These are phyloP conservation scores for Graphilbum ipis-grandicollis DNA, from an alignment of 2,329 filamentous ascomycete species.

Conservation along the genomic window DNA sequence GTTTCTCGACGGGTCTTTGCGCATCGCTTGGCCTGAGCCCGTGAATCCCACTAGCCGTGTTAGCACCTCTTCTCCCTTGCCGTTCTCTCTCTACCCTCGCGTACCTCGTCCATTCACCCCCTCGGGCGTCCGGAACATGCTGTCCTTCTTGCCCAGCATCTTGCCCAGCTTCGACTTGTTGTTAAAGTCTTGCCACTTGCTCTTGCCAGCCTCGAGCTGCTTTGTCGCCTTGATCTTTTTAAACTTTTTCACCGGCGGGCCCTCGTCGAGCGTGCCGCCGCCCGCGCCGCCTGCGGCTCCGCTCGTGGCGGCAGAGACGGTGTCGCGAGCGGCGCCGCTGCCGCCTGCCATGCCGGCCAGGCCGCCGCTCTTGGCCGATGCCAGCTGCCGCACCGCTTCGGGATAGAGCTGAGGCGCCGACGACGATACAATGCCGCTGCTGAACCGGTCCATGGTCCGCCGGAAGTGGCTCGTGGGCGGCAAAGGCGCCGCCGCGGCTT, in stretches of 20 bases:
- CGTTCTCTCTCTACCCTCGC: too few relatives aligned
- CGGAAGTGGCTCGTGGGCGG: not conserved
- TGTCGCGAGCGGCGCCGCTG: constrained; percentile 30
- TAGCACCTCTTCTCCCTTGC: too few relatives aligned
- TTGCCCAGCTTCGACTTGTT: constrained; percentile 57
- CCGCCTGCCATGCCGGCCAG: not conserved
- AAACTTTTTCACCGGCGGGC: constrained; percentile 62
- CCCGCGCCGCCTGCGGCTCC: not conserved
- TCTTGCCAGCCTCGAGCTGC: constrained; percentile 79
- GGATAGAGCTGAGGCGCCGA: constrained; percentile 40
- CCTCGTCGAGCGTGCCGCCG: constrained; percentile 40
- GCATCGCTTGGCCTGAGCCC: constrained; percentile 88
- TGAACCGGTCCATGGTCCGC: constrained; percentile 12
- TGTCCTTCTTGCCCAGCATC: constrained; percentile 59
- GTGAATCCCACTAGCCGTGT: constrained; percentile 68
- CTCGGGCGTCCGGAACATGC: constrained; percentile 91
- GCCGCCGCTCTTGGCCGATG: constrained; percentile 21
- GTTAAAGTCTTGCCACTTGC: constrained; percentile 88
- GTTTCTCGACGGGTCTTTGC: constrained; percentile 69
- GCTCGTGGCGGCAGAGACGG: too few relatives aligned
- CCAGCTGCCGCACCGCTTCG: constrained; percentile 43
- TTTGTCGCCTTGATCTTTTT: constrained; percentile 88
- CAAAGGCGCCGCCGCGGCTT: constrained; percentile 7
- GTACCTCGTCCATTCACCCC: constrained; percentile 78
- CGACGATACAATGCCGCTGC: constrained; percentile 31